Evolutionary conservation across 331 rosid genomes (phyloP), one percentile per base, ranked within the genome.

Genomic region (Stylosanthes scabra): DNA sequence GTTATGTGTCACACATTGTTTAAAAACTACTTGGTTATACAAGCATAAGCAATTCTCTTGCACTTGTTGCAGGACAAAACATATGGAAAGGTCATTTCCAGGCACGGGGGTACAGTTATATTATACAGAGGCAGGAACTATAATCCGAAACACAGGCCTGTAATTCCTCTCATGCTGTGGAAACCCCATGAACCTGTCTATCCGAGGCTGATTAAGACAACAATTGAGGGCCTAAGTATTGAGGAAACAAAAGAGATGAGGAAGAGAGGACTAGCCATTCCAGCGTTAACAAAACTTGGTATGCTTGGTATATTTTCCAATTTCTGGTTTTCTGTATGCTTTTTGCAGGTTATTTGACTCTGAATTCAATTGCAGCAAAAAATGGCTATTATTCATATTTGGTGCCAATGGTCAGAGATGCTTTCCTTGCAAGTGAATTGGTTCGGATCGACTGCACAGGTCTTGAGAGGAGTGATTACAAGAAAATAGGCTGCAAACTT

Each of bases 391-490:
- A 91, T 60, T 91, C 90, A 74, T 77, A 74, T 75, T 83, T 94
- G 84, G 87, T 91, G 72, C 85, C 95, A 52, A 91, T 91, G 99
- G 96, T 89, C 72, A 86, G 97, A 86, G 99, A 94, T 81, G 97
- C 96, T 59, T 94, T 94, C 78, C 85, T 87, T 68, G 52, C 74
- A 5, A 65, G 77, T 60, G 97, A 94, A 77, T 65, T 94, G 85
- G 82, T 91, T 45, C 90, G 97, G 79, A 90, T 94, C 66, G 97
- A 94, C 73, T 91, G 97, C 59, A 79, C 82, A 40, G 93, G 97
- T 45, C 96, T 94, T 44, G 92, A 88, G 85, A 91, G 41, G 88
- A 94, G 87, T 55, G 99, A 94, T 83, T 94, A 88, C 97, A 91
- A 84, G 86, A 91, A 94, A 87, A 84, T 94, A 51, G 97, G 99